A percentile compares a stretch with the other conserved stretches of the same genome.
Evolutionary conservation across 192 early-diverging fungal genomes (phyloP).

Genomic region (Rhizophlyctis rosea): DNA sequence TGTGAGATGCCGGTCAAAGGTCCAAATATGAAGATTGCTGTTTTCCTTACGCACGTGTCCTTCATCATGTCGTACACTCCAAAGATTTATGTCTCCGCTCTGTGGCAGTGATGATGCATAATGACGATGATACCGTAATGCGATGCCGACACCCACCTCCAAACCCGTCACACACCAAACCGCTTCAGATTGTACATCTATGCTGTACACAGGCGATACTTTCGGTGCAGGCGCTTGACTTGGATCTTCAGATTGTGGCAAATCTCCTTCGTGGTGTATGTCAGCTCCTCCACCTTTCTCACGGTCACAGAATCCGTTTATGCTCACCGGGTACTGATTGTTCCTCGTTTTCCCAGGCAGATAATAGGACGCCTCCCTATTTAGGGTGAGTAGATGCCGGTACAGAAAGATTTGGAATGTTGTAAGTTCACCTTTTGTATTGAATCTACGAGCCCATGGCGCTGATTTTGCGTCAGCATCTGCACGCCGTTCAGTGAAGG

Average conservation of each 20-base stretch:
- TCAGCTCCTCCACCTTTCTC: too few species aligned
- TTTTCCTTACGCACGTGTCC: conserved; percentile 60
- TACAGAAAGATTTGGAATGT: too few species aligned
- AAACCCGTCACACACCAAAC: conserved; percentile 78
- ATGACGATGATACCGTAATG: background rate
- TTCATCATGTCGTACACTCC: conserved; percentile 90
- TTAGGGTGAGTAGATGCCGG: too few species aligned
- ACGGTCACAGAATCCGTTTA: too few species aligned
- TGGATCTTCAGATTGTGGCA: too few species aligned
- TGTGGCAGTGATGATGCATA: too few species aligned
- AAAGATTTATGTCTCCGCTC: conserved; percentile 83
- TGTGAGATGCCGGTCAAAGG: too few species aligned
- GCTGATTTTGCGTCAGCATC: conserved; percentile 78
- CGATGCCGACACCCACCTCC: conserved; percentile 44
- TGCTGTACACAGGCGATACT: conserved; percentile 87
- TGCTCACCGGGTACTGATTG: conserved; percentile 3
- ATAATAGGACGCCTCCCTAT: conserved; percentile 69
- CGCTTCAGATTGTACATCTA: conserved; percentile 91
- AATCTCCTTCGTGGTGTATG: too few species aligned
- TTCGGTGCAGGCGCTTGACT: conserved; percentile 28
- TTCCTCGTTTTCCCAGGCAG: conserved; percentile 87
- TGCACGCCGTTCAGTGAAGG: conserved; percentile 80
- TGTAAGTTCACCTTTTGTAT: conserved; percentile 68
- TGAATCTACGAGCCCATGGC: conserved; percentile 81
- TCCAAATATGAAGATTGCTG: too few species aligned